Evolutionary conservation across 495 filamentous ascomycete species (phyloP), one percentile per base, ranked within the genome.

Genomic region (Penicillium verhagenii): DNA sequence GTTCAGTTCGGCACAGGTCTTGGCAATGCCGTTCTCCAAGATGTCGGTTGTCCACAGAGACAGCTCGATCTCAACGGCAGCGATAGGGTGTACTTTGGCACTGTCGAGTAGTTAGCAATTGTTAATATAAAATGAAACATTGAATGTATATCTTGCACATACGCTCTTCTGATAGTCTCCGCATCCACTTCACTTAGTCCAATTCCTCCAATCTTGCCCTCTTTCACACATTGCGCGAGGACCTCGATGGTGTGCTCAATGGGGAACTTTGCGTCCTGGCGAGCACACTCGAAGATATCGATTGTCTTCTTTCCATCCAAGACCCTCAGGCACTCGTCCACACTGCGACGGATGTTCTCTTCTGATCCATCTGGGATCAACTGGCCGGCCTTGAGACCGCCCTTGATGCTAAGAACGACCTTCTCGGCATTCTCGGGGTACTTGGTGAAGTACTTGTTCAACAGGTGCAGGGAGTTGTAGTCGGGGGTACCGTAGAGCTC

Each of bases 131-230:
- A 43, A 18, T 19, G 11, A 16, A 37, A 23, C 5, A 48, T 45
- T 6, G 42, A 29, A 28, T 54, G 19, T 13, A 37, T 26, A 19
- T 55, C 28, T 2, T 31, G 18, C 38, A 71, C 63, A 37, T 72
- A 76, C 52, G 91, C 92, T 57, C 83, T 77, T 31, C 87, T 78
- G 61, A 96, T 90, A 2, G 89, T 92, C 35, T 83, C 76, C 6
- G 87, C 89, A 43, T 78, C 74, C 24, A 87, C 84, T 64, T 96
- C 92, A 37, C 82, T 87, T 43, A 96, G 65, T 9, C 81, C 78
- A 69, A 96, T 88, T n/a, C 88, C 91, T 29, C 78, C 77, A 59
- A 96, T 75, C 72, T 91, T 88, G 29, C 91, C 91, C 29, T 80
- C 84, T 58, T 91, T 81, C 19, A 94, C 79, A 59, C 84, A 82